These are phyloP conservation scores for Akanthomyces lecanii DNA, from an alignment of 2,329 filamentous ascomycete species.

Conservation along the genomic window DNA sequence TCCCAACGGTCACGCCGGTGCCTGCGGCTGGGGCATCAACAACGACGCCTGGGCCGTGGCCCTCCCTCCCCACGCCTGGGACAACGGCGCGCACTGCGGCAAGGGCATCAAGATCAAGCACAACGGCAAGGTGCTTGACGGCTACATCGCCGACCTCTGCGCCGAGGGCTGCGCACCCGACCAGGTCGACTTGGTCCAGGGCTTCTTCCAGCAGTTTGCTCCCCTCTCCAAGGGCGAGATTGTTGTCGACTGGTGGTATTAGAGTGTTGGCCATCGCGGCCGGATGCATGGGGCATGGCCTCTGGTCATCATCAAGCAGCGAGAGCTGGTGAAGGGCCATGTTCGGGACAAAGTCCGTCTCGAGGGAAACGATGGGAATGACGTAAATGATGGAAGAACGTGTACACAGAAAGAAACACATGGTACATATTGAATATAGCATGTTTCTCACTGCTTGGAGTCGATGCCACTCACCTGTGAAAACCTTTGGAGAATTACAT, in stretches of 20 bases:
- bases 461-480: not conserved
- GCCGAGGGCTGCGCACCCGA: not conserved
- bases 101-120: constrained; percentile 1
- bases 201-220: constrained; percentile 11
- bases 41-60: constrained; percentile 6
- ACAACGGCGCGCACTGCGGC: constrained; percentile 2
- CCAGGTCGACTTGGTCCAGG: not conserved
- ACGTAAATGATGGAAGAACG: not conserved
- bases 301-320: no score
- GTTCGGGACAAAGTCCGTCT: not conserved
- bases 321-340: not conserved
- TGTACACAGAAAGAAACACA: not conserved
- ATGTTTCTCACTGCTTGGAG: not conserved
- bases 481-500: no score
- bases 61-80: not conserved
- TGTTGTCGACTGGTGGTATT: constrained; percentile 2
- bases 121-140: constrained; percentile 3
- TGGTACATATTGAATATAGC: not conserved
- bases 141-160: not conserved
- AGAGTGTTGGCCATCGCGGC: not conserved
- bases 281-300: not conserved
- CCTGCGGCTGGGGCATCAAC: constrained; percentile 1
- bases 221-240: not conserved
- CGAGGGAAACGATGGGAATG: no score
- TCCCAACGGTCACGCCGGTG: not conserved